Evolutionary conservation across 108 stramenopile genomes (phyloP).

Genomic region (Fragilaria radians): DNA sequence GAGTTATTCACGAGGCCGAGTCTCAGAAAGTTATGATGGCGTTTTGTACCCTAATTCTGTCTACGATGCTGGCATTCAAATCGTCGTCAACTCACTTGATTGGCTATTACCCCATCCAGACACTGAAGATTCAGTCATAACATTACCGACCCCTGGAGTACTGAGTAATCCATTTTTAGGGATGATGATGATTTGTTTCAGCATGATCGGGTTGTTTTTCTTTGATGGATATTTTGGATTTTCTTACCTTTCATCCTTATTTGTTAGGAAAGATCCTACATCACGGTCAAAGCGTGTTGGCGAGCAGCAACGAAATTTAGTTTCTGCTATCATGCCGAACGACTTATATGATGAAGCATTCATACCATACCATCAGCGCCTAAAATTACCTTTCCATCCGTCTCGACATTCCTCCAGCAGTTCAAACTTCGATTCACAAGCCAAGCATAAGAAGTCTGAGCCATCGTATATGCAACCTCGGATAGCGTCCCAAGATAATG

Average conservation of each 20-base stretch:
- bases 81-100: constrained; percentile 15
- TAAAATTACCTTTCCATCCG: constrained; percentile 2
- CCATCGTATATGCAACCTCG: not conserved
- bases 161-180: constrained; percentile 32
- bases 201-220: constrained; percentile 37
- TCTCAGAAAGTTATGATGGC: constrained; percentile 37
- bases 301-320: not conserved
- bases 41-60: constrained; percentile 35
- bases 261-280: constrained; percentile 5
- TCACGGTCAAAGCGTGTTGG: not conserved
- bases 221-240: constrained; percentile 48
- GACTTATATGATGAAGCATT: constrained; percentile 17
- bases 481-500: not conserved
- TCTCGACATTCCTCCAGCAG: not conserved
- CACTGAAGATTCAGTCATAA: constrained; percentile 6
- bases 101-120: constrained; percentile 14
- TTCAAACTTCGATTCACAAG: not conserved
- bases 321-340: constrained; percentile 7
- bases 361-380: constrained; percentile 6
- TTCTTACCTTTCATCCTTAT: constrained; percentile 24
- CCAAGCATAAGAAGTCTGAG: not conserved
- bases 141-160: constrained; percentile 3
- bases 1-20: constrained; percentile 22
- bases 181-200: constrained; percentile 31
- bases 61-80: constrained; percentile 33